A percentile compares a stretch with the other conserved stretches of the same genome.
Evolutionary conservation across 345 rosid species (phyloP).

Genomic region (Syzygium aqueum): DNA sequence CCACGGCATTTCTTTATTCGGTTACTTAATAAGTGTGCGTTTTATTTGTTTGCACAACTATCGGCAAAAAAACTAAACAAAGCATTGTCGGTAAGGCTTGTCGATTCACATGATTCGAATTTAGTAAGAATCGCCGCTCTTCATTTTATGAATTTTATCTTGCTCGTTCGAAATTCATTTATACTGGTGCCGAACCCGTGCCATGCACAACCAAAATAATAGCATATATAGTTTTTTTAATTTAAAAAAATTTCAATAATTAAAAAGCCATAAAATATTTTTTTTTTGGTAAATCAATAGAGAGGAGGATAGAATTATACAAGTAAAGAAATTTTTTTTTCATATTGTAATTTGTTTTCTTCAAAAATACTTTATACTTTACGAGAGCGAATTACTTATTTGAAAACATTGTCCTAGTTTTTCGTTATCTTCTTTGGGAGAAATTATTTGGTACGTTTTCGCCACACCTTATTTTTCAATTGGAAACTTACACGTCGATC

Average conservation of each 20-base stretch:
- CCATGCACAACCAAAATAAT: fast-evolving
- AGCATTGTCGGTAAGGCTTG: not conserved
- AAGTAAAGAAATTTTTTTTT: not conserved
- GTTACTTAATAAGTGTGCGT: not conserved
- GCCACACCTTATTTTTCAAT: not conserved
- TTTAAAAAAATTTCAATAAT: fast-evolving
- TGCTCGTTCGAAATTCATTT: not conserved
- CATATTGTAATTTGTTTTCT: not conserved
- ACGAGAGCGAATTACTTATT: not conserved
- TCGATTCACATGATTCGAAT: not conserved
- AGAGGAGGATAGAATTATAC: not conserved
- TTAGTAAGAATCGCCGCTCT: not conserved
- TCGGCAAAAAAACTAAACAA: not conserved
- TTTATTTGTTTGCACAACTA: not conserved
- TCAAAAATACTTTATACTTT: not conserved
- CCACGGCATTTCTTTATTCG: not conserved
- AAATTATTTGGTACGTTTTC: not conserved
- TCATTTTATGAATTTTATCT: not conserved
- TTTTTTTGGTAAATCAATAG: not conserved
- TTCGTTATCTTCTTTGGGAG: not conserved
- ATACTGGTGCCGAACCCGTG: not conserved
- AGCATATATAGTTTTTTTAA: not conserved
- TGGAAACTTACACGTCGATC: not conserved
- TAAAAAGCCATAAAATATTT: not conserved
- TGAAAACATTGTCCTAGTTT: not conserved